phyloP scores from a whole-genome alignment of 164 flowering plant species.

The Akebia trifoliata region DNA sequence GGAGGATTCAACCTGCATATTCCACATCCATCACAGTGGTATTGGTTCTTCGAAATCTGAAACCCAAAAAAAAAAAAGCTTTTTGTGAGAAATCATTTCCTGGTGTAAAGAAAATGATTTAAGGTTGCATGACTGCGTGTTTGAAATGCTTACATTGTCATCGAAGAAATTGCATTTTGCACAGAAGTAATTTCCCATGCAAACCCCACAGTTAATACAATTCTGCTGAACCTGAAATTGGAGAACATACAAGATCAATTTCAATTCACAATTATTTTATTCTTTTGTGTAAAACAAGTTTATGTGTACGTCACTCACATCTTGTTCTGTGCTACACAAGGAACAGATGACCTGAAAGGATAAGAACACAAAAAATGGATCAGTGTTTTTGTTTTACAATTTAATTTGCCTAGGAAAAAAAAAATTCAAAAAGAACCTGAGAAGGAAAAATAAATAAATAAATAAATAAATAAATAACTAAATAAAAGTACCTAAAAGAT shows the following conservation, averaged over 20 bases:
- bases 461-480: not conserved
- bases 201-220: constrained; percentile 76
- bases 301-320: constrained; percentile 39
- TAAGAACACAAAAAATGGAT: not conserved
- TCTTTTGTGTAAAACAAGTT: not conserved
- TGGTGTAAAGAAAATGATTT: not conserved
- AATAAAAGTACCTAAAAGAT: not conserved
- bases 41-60: constrained; percentile 83
- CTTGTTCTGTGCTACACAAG: constrained; percentile 77
- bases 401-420: not conserved
- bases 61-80: not conserved
- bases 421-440: not conserved
- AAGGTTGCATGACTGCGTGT: not conserved
- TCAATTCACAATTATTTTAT: not conserved
- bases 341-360: constrained; percentile 82
- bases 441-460: not conserved
- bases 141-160: constrained; percentile 55
- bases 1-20: constrained; percentile 54
- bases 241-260: constrained; percentile 8
- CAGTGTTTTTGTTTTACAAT: not conserved
- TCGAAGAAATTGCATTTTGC: constrained; percentile 80
- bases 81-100: not conserved
- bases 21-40: constrained; percentile 88
- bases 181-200: constrained; percentile 84
- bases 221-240: constrained; percentile 60